These are phyloP conservation scores for Lachancea nothofagi DNA, from an alignment of 805 yeast genomes.

Conservation along the genomic window DNA sequence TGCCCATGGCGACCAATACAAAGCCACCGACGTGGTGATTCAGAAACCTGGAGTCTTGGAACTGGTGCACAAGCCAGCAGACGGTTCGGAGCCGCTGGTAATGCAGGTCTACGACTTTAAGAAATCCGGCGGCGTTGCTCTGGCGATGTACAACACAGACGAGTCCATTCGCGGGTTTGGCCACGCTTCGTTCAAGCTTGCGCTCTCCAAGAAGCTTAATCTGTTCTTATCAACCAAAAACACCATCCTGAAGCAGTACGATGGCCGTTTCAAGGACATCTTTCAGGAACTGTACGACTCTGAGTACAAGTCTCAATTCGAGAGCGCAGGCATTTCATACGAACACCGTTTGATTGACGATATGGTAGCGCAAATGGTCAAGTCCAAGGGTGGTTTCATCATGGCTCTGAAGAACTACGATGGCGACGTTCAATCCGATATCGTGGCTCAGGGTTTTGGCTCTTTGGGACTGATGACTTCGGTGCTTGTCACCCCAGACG, in stretches of 20 bases:
- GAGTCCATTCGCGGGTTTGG: slow-evolving; percentile 74
- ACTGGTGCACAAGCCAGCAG: slow-evolving; percentile 59
- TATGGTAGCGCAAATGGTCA: slow-evolving; percentile 86
- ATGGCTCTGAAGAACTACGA: slow-evolving; percentile 81
- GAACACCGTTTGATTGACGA: slow-evolving; percentile 82
- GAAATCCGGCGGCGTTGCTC: slow-evolving; percentile 58
- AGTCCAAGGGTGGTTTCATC: slow-evolving; percentile 76
- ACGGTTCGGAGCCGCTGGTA: slow-evolving; percentile 43
- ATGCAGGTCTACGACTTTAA: slow-evolving; percentile 55
- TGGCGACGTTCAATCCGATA: slow-evolving; percentile 82
- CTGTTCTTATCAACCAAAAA: slow-evolving; percentile 70
- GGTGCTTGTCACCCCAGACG: slow-evolving; percentile 76
- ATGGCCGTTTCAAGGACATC: slow-evolving; percentile 77
- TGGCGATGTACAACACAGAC: slow-evolving; percentile 81
- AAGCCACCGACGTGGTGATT: slow-evolving; percentile 67
- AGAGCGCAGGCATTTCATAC: slow-evolving; percentile 57
- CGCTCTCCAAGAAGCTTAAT: slow-evolving; percentile 56
- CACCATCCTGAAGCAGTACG: slow-evolving; percentile 76
- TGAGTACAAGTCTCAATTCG: slow-evolving; percentile 52
- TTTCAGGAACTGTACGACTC: slow-evolving; percentile 61
- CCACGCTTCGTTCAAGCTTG: slow-evolving; percentile 72
- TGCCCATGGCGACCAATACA: slow-evolving; percentile 80
- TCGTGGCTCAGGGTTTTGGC: slow-evolving; percentile 84
- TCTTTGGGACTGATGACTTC: slow-evolving; percentile 83
- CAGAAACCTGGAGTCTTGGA: slow-evolving; percentile 59